Percentiles rank a stretch among this genome's conserved stretches.
phyloP scores from a whole-genome alignment of 164 flowering plant genomes.

The grape (Vitis vinifera) region DNA sequence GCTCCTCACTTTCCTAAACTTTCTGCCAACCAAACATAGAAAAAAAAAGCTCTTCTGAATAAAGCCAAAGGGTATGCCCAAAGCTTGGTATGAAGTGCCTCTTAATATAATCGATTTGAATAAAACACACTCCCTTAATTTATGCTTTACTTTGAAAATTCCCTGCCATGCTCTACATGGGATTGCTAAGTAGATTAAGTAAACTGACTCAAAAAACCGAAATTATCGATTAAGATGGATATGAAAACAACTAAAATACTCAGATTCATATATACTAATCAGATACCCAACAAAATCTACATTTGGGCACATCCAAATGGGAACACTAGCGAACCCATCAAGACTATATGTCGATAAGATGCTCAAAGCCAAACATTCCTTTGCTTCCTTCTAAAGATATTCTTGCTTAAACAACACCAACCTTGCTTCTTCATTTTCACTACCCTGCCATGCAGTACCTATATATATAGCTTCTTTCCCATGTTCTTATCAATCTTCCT shows the following conservation, averaged over 20 bases:
- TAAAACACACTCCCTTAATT: no score
- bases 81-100: constrained; percentile 19
- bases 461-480: constrained; percentile 20
- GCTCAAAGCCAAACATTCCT: constrained; percentile 18
- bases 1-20: constrained; percentile 21
- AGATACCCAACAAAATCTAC: background rate
- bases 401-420: constrained; percentile 40
- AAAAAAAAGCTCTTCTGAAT: constrained; percentile 6
- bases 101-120: background rate
- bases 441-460: constrained; percentile 25
- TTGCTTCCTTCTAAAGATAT: constrained; percentile 59
- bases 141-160: background rate
- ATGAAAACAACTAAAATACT: no score
- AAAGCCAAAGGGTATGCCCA: constrained; percentile 23
- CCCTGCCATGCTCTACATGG: no score
- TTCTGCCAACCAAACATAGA: constrained; percentile 13
- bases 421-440: constrained; percentile 27
- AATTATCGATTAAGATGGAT: no score
- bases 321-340: background rate
- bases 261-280: background rate
- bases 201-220: no score
- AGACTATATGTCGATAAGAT: background rate
- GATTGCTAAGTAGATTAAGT: no score
- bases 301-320: no score
- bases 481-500: constrained; percentile 3